Evolutionary conservation across 2,329 filamentous ascomycete species (phyloP), one percentile per base, ranked within the genome.

Genomic region (Emericellopsis cladophorae): DNA sequence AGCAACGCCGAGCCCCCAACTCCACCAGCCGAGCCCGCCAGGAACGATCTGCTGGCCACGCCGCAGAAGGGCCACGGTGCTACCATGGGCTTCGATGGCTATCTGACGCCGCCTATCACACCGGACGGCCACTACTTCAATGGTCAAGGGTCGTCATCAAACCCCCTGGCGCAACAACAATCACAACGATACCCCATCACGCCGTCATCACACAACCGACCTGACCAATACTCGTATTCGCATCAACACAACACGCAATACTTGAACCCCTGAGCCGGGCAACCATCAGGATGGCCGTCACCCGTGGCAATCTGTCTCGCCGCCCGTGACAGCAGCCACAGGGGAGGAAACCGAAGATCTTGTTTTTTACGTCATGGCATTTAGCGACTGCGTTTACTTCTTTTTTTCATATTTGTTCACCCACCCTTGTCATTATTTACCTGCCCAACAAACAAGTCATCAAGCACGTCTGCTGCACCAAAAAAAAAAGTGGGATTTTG

Each of bases 71-170:
- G 74, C 39, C 76, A 80, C 45, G 79, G 78, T 48, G 67, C 74
- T 40, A 62, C 66, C n/a, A 65, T 74, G 40, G 72, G 79, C 47
- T 76, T 79, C 31, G 74, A 86, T 49, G 86, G 85, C 43, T 88
- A 88, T 60, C 74, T 89, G 49, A 92, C 86, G 14, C 86, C 86
- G 22, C 86, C 86, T 2, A 90, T 92, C 56, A 92, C 86, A 0
- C 86, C 86, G 5, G 85, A 90, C 46, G 75, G 77, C 7, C 68
- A 73, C 40, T 68, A 65, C 49, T 78, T 78, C 40, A 65, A 59
- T 24, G 60, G 62, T 38, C 59, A 63, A 37, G 58, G 61, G 51
- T 70, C 70, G 53, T 70, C 38, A 36, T 54, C 51, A 4, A 71
- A 72, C 48, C 57, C 61, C 21, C 40, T 68, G 24, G 66, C 71